These are phyloP conservation scores for Aureoboletus auriporus DNA, from an alignment of 768 basidiomycete genomes.

Conservation along the genomic window DNA sequence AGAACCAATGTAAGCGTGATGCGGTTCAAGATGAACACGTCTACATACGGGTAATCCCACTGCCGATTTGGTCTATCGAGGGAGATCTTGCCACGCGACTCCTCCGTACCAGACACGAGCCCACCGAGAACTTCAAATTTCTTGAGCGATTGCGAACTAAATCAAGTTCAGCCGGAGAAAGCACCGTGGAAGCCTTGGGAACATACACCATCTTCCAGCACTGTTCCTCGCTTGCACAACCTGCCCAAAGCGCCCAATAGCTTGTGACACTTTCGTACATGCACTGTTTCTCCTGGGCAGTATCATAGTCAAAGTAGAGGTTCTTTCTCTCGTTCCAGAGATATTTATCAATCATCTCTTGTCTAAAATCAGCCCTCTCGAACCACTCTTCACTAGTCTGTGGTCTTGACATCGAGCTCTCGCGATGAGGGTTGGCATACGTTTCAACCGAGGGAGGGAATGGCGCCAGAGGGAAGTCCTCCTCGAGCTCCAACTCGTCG, in stretches of 20 bases:
- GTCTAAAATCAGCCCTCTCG: slow-evolving; percentile 78
- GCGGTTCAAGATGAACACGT: slow-evolving; percentile 4
- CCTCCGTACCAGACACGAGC: slow-evolving; percentile 93
- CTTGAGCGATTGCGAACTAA: slow-evolving; percentile 77
- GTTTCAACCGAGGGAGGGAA: slow-evolving; percentile 81
- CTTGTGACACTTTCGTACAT: slow-evolving; percentile 96
- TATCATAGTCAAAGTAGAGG: slow-evolving; percentile 96
- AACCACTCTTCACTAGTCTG: slow-evolving; percentile 93
- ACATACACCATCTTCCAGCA: slow-evolving; percentile 90
- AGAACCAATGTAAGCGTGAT: slow-evolving; percentile 4
- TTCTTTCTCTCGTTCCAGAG: slow-evolving; percentile 96
- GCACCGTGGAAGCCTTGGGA: neutral
- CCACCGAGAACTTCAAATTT: slow-evolving; percentile 98
- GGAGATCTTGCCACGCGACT: slow-evolving; percentile 92
- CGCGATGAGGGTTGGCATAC: slow-evolving; percentile 59
- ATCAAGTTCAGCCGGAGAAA: slow-evolving; percentile 14
- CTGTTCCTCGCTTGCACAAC: slow-evolving; percentile 95
- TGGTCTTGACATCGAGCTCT: slow-evolving; percentile 52
- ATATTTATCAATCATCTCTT: slow-evolving; percentile 84
- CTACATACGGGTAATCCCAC: slow-evolving; percentile 92
- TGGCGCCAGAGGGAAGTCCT: slow-evolving; percentile 86
- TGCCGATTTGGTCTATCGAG: slow-evolving; percentile 96
- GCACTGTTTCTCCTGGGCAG: slow-evolving; percentile 84
- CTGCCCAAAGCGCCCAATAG: slow-evolving; percentile 97
- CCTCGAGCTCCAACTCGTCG: slow-evolving; percentile 86